A percentile compares a stretch with the other conserved stretches of the same genome.
phyloP scores from a whole-genome alignment of 345 rosid species.

The rapeseed (Brassica napus) region Da-Ae NC_063444.1:7148001-7148500 shows the following conservation, averaged over 20 bases:
- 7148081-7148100: slow-evolving; percentile 27
- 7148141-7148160: slow-evolving; percentile 8
- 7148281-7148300: too few species aligned
- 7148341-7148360: not conserved
- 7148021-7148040: not conserved
- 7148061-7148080: slow-evolving; percentile 29
- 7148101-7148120: slow-evolving; percentile 26
- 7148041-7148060: not conserved
- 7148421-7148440: not conserved
- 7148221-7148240: slow-evolving; percentile 45
- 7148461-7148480: too few species aligned
- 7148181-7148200: not conserved
- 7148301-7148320: too few species aligned
- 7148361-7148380: not conserved
- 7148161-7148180: slow-evolving; percentile 26
- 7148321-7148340: not conserved
- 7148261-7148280: slow-evolving; percentile 8
- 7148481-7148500: too few species aligned
- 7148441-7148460: not conserved
- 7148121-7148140: slow-evolving; percentile 42
- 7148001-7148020: slow-evolving; percentile 21
- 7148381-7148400: not conserved
- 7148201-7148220: slow-evolving; percentile 38
- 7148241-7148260: slow-evolving; percentile 35
- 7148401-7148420: not conserved